Base-by-base conservation (phyloP, 352 stramenopile species). In the Peronospora farinosa region DNA sequence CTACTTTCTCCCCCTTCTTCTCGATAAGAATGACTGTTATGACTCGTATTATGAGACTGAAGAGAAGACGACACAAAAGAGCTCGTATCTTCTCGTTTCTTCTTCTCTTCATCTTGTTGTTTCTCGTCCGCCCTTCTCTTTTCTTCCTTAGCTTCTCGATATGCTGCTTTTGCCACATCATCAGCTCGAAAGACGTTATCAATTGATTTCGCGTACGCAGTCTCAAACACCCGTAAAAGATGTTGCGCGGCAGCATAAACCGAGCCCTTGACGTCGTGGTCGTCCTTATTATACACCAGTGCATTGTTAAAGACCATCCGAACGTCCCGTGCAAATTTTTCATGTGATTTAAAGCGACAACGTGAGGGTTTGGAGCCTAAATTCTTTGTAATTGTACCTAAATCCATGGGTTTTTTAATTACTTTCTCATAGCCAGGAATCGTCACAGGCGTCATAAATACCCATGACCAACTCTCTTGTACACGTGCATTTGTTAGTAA, bases 401-500 rank as follows among this genome's bases (percentile, higher is more conserved):
- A 55, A 54, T 90, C 82, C 82, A 93, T 93, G 59, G 75, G 77
- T 50, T 80, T 86, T 50, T 88, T 88, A 53, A 88, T 79, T 42
- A 92, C 57, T 40, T 81, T 28, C 11, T 82, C 66, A 62, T 92
- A 92, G 38, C 74, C 76, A 1, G 78, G 63, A 47, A 90, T 84
- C 13, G 60, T 55, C 51, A 90, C 79, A 19, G 78, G 79, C 49
- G 61, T 69, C 78, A 92, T 88, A 57, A 92, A 92, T 21, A 88
- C 76, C 80, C 80, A 91, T 1, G 80, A 91, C 80, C 80, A 91
- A 65, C 72, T 91, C 58, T 91, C 76, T 63, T 91, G 80, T 35
- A 91, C 76, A 38, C 76, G 75, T 53, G 81, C 72, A 54, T 91
- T 91, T 17, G 67, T 88, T 50, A 91, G 67, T 50, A 88, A 60